phyloP scores from a whole-genome alignment of 345 rosid species.

The Theobroma cacao region DNA sequence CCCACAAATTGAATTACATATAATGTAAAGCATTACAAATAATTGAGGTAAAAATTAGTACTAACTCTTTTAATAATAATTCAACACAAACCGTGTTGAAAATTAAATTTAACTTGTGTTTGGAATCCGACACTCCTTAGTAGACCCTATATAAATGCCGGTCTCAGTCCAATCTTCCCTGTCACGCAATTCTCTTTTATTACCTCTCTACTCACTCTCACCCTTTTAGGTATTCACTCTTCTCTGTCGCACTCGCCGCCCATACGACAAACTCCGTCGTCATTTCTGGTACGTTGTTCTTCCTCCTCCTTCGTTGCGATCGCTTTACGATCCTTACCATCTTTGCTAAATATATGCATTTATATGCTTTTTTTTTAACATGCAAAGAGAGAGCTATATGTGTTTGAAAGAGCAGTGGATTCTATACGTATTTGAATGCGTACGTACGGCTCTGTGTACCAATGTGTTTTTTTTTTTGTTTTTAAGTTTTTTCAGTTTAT shows the following conservation, averaged over 20 bases:
- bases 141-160: neutral
- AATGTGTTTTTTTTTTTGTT: neutral
- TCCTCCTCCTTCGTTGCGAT: neutral
- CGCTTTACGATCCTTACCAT: neutral
- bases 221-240: neutral
- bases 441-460: neutral
- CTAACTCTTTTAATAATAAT: too few species aligned
- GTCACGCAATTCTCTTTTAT: neutral
- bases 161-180: neutral
- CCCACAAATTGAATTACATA: too few species aligned
- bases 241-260: neutral
- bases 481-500: neutral
- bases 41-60: too few species aligned
- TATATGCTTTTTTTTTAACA: neutral
- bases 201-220: neutral
- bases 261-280: neutral
- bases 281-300: neutral
- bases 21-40: too few species aligned
- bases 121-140: neutral
- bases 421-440: neutral
- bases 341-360: neutral
- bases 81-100: neutral
- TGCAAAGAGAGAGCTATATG: neutral
- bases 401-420: neutral
- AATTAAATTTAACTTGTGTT: neutral